Conservation (phyloP, 495 filamentous ascomycete species). For the Arthonia radiata region DNA sequence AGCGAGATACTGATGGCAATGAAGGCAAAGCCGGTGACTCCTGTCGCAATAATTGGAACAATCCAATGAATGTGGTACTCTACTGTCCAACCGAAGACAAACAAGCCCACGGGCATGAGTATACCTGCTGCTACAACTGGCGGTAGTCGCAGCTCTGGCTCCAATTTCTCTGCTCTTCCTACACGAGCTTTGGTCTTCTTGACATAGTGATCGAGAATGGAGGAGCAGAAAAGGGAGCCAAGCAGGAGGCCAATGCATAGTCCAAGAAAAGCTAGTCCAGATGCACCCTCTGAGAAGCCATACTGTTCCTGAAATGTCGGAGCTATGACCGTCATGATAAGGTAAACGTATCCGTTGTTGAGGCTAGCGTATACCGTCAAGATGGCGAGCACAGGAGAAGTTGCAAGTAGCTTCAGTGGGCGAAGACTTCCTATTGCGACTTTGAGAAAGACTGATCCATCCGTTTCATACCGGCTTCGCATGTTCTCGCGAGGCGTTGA, state of each 20-base stretch:
- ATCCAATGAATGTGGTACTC: constrained; percentile 24
- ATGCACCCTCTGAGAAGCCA: constrained; percentile 19
- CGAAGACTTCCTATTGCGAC: constrained; percentile 26
- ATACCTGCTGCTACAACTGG: constrained; percentile 13
- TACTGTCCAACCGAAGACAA: constrained; percentile 25
- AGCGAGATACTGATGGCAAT: no score
- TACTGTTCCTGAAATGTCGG: constrained; percentile 25
- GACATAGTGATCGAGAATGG: constrained; percentile 10
- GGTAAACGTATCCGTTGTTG: constrained; percentile 20
- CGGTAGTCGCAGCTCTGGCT: constrained; percentile 33
- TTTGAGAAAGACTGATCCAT: constrained; percentile 19
- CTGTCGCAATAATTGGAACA: constrained; percentile 26
- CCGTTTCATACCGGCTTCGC: constrained; percentile 32
- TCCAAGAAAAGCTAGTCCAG: constrained; percentile 18
- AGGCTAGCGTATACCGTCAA: constrained; percentile 18
- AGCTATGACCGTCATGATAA: constrained; percentile 26
- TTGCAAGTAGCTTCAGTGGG: constrained; percentile 25
- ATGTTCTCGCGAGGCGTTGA: no score
- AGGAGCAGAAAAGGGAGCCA: constrained; percentile 10
- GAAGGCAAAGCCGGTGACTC: constrained; percentile 25
- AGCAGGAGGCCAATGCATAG: constrained; percentile 12
- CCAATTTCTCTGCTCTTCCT: constrained; percentile 24
- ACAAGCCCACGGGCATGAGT: constrained; percentile 21
- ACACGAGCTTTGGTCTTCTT: constrained; percentile 9
- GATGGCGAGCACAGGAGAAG: constrained; percentile 23